phyloP scores from a whole-genome alignment of 1,284 basidiomycete species.

The Baeospora myosura region DNA sequence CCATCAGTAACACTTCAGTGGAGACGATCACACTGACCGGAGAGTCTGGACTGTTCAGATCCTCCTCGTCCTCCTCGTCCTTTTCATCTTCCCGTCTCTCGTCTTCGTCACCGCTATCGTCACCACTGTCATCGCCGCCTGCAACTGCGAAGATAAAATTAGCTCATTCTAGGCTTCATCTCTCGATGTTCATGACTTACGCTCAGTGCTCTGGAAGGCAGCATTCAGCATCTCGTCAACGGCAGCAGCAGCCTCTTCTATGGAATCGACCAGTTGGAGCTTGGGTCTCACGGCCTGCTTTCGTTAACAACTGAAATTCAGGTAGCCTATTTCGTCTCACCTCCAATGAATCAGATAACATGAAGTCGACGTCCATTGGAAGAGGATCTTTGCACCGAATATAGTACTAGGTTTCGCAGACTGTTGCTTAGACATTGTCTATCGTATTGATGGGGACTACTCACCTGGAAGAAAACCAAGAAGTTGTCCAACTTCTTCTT shows the following conservation, averaged over 20 bases:
- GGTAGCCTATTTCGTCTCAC: conserved; percentile 35
- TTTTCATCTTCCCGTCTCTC: conserved; percentile 48
- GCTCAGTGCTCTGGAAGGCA: conserved; percentile 51
- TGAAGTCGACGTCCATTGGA: conserved; percentile 97
- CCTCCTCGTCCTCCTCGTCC: conserved; percentile 49
- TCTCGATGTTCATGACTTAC: conserved; percentile 27
- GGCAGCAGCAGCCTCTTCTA: conserved; percentile 78
- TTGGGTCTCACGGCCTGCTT: conserved; percentile 80
- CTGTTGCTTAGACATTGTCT: no score
- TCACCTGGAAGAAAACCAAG: conserved; percentile 87
- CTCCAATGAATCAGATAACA: conserved; percentile 91
- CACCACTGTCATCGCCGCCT: conserved; percentile 59
- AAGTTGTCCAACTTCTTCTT: conserved; percentile 91
- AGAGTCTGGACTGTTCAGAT: conserved; percentile 36
- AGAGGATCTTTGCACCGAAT: conserved; percentile 79
- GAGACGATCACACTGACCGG: conserved; percentile 29
- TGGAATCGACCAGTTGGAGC: conserved; percentile 56
- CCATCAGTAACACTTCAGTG: conserved; percentile 9
- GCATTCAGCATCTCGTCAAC: conserved; percentile 84
- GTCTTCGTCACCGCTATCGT: conserved; percentile 62
- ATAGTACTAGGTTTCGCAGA: conserved; percentile 72
- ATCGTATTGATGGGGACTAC: no score
- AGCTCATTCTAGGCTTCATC: conserved; percentile 8
- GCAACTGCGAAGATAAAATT: conserved; percentile 20
- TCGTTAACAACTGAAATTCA: conserved; percentile 7